Percentiles rank a stretch among this genome's conserved stretches.
These are phyloP conservation scores for Rutstroemia sp. DNA, from an alignment of 2,329 filamentous ascomycete genomes.

Conservation along the genomic window DNA sequence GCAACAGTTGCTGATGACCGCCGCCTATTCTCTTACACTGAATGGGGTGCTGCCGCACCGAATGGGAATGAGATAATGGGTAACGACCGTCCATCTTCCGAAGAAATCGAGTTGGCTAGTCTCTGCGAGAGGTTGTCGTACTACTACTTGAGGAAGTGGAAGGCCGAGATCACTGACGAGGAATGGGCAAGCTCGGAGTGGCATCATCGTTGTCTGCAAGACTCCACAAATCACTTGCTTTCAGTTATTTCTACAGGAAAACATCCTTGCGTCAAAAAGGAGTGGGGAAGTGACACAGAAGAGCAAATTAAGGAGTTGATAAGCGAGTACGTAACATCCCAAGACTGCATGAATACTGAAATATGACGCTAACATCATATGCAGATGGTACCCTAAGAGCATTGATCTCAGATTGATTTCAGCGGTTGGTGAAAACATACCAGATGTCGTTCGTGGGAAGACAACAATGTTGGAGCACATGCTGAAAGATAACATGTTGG, in stretches of 20 bases:
- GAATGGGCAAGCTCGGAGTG: background rate
- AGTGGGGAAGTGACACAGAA: background rate
- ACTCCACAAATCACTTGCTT: background rate
- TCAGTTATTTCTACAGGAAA: background rate
- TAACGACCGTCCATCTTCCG: background rate
- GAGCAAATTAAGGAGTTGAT: background rate
- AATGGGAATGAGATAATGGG: background rate
- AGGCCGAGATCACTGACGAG: background rate
- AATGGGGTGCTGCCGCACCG: background rate
- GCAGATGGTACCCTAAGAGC: background rate
- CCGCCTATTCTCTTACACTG: background rate
- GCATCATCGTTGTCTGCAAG: background rate
- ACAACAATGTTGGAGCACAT: slow-evolving; percentile 18
- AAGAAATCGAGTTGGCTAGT: background rate
- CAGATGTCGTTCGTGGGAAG: slow-evolving; percentile 14
- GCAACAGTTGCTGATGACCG: background rate
- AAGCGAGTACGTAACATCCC: background rate
- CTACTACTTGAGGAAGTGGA: background rate
- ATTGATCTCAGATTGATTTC: slow-evolving; percentile 14
- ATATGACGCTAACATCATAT: background rate
- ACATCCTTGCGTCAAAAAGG: background rate
- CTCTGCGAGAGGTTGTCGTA: background rate
- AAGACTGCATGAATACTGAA: background rate
- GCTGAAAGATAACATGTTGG: slow-evolving; percentile 15
- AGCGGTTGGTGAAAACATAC: slow-evolving; percentile 17